Evolutionary conservation across 352 stramenopile species (phyloP).

Genomic region (Globisporangium polare): DNA sequence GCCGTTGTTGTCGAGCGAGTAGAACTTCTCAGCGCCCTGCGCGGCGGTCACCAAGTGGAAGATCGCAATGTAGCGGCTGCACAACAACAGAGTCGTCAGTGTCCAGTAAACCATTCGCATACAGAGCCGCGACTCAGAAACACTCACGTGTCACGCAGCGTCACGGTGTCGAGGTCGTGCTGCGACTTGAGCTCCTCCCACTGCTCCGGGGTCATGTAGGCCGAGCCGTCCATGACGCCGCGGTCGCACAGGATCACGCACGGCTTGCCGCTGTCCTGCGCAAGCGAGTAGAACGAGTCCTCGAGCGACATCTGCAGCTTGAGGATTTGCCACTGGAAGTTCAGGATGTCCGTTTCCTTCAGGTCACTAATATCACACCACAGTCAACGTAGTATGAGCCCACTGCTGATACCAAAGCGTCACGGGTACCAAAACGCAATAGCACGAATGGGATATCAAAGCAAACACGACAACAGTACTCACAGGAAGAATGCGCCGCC

Average conservation of each 20-base stretch:
- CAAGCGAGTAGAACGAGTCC: slow-evolving; percentile 81
- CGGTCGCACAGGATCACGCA: slow-evolving; percentile 95
- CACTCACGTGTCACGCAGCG: slow-evolving; percentile 64
- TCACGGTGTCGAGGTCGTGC: slow-evolving; percentile 84
- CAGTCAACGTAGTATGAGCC: neutral
- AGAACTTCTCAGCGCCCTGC: slow-evolving; percentile 93
- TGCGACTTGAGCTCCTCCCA: slow-evolving; percentile 85
- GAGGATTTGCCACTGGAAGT: slow-evolving; percentile 87
- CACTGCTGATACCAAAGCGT: neutral
- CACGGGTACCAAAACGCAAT: neutral
- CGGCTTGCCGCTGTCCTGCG: slow-evolving; percentile 72
- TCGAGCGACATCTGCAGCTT: slow-evolving; percentile 83
- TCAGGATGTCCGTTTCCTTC: slow-evolving; percentile 76
- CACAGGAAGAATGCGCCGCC: slow-evolving; percentile 90
- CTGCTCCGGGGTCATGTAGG: slow-evolving; percentile 90
- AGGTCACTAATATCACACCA: slow-evolving; percentile 43
- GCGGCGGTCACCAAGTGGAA: slow-evolving; percentile 91
- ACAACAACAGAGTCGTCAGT: neutral
- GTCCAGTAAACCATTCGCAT: neutral
- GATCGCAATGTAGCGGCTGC: slow-evolving; percentile 75
- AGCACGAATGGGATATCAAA: neutral
- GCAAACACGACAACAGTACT: slow-evolving; percentile 13
- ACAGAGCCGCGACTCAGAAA: neutral
- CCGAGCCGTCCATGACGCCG: slow-evolving; percentile 94
- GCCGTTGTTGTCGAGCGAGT: slow-evolving; percentile 96